These are phyloP conservation scores for Grammothele lineata DNA, from an alignment of 768 basidiomycete species.

Conservation along the genomic window DNA sequence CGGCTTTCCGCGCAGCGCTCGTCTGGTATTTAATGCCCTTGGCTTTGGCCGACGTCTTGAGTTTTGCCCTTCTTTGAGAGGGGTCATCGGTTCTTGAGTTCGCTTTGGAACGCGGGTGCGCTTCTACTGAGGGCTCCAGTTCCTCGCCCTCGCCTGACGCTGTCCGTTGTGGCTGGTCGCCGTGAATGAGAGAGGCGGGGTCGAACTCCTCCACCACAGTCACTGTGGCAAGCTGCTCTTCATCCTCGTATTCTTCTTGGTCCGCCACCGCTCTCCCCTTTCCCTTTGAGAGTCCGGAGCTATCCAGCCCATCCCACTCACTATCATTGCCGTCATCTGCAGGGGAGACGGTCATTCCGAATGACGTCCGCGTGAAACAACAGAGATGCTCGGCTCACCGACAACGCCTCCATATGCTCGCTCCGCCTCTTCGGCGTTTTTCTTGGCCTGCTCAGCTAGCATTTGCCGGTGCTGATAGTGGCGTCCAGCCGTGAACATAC, in stretches of 20 bases:
- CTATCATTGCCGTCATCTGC: constrained; percentile 26
- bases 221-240: constrained; percentile 83
- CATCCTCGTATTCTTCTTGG: constrained; percentile 76
- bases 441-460: constrained; percentile 69
- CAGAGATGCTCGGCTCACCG: too few species aligned
- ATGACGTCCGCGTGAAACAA: too few species aligned
- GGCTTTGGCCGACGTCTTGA: constrained; percentile 19
- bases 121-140: constrained; percentile 3
- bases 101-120: constrained; percentile 5
- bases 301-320: constrained; percentile 42
- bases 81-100: constrained; percentile 22
- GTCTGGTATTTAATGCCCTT: constrained; percentile 67
- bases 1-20: constrained; percentile 57
- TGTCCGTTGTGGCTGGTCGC: constrained; percentile 13
- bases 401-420: constrained; percentile 52
- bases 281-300: constrained; percentile 21
- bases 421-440: constrained; percentile 79
- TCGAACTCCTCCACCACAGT: constrained; percentile 93
- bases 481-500: too few species aligned
- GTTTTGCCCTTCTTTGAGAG: background rate
- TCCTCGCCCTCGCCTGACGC: constrained; percentile 13
- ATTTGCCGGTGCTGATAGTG: constrained; percentile 63
- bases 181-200: constrained; percentile 56
- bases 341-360: background rate
- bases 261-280: constrained; percentile 26